These are phyloP conservation scores for Lantana camara DNA, from an alignment of 257 asterid species.

Conservation along the genomic window DNA sequence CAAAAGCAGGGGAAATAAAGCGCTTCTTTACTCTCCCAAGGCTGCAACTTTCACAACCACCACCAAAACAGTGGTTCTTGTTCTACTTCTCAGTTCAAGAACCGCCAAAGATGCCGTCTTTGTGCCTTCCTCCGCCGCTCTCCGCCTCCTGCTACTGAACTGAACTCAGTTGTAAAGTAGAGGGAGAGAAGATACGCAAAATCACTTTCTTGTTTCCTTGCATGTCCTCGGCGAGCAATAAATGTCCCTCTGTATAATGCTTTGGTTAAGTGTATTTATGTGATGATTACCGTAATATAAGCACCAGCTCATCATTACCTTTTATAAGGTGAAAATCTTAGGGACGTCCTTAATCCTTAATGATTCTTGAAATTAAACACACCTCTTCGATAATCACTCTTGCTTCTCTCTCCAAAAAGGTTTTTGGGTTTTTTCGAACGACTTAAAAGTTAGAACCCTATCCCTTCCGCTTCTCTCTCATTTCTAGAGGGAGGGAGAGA, in stretches of 20 bases:
- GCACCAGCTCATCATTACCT: constrained; percentile 52
- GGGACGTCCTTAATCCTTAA: constrained; percentile 32
- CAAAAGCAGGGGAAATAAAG: background rate
- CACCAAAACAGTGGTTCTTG: constrained; percentile 6
- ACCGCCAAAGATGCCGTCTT: background rate
- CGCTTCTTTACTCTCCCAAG: background rate
- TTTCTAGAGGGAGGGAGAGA: constrained; percentile 9
- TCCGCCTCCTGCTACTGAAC: background rate
- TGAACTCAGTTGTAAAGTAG: background rate
- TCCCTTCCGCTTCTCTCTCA: constrained; percentile 17
- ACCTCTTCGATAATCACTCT: constrained; percentile 1
- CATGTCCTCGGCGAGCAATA: constrained; percentile 9
- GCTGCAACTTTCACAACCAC: constrained; percentile 9
- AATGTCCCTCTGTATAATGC: background rate
- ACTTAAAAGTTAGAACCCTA: constrained; percentile 39
- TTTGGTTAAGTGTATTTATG: too few species aligned
- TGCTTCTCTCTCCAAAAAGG: constrained; percentile 2
- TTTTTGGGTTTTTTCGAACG: constrained; percentile 28
- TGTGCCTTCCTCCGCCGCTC: background rate
- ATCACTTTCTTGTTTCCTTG: background rate
- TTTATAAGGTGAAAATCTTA: constrained; percentile 35
- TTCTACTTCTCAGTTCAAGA: background rate
- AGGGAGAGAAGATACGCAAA: background rate
- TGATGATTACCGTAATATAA: constrained; percentile 47
- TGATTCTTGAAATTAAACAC: constrained; percentile 40